phyloP scores from a whole-genome alignment of 345 rosid genomes.

The Eutrema heterophyllum region DNA sequence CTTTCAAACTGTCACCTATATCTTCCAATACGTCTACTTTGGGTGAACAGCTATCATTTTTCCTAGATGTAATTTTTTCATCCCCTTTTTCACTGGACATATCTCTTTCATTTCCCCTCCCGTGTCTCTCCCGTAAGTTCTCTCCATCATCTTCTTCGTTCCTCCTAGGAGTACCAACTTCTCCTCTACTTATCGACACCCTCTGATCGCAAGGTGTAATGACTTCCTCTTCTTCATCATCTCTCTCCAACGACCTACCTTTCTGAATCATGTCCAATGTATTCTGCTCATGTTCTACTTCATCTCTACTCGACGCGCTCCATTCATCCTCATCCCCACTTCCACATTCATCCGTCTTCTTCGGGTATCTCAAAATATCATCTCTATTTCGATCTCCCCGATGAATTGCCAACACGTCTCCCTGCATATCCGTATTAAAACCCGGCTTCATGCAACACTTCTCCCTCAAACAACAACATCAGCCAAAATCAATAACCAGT shows the following conservation, averaged over 20 bases:
- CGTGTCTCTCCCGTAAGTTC: not conserved
- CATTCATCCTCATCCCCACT: slow-evolving; percentile 24
- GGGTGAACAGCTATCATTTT: not conserved
- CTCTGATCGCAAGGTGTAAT: slow-evolving; percentile 11
- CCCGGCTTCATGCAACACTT: not conserved
- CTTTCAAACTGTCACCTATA: not conserved
- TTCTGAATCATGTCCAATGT: not conserved
- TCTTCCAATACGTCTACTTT: slow-evolving; percentile 10
- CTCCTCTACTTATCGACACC: slow-evolving; percentile 1
- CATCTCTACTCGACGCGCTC: slow-evolving; percentile 3
- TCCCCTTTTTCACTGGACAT: not conserved
- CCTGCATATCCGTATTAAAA: slow-evolving; percentile 21
- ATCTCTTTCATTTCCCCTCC: not conserved
- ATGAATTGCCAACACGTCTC: slow-evolving; percentile 29
- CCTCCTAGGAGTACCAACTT: not conserved
- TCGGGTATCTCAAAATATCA: slow-evolving; percentile 9
- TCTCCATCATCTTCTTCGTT: not conserved
- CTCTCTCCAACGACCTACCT: not conserved
- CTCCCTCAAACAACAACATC: slow-evolving; percentile 18
- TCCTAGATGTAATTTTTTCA: not conserved
- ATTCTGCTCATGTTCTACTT: not conserved
- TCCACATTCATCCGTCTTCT: slow-evolving; percentile 3
- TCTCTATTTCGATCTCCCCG: slow-evolving; percentile 20
- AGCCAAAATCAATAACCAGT: slow-evolving; percentile 11
- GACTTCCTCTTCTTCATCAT: not conserved